Evolutionary conservation across 129 eudicot genomes (phyloP), one percentile per base, ranked within the genome.

Genomic region (Mikania micrantha): DNA sequence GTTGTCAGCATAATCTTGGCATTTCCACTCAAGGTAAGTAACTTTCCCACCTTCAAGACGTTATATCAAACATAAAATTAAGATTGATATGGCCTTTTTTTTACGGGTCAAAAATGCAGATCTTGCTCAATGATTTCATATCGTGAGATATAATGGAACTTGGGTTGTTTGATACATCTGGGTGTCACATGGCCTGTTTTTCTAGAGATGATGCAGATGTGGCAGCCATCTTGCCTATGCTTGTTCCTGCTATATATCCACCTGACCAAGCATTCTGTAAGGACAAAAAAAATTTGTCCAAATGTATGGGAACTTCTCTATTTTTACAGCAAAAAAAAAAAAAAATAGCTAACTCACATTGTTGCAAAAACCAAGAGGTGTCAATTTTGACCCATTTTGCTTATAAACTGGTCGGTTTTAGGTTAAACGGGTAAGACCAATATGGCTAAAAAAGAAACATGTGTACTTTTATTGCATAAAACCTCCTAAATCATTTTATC

Each of bases 191-290:
- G 29, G 71, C 70, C 5, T 16, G 81, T 56, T 66, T 65, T 58
- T 36, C 29, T 59, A 75, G 66, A 69, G 64, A 64, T 40, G 77
- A 53, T 39, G 73, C 71, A 52, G 96, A 88, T 39, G 74, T 64
- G 19, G 77, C 69, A 36, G 96, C 94, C 70, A 86, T 79, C 61
- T 84, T 84, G 58, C 91, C 96, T 13, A 86, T 86, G 36, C 77
- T 85, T 41, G 95, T 92, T 45, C 96, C 98, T 17, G 96, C 98
- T 47, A 92, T 88, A 42, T 84, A 84, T 54, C 98, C 98, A 58
- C 96, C 98, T 1, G 96, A 83, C 98, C 98, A 92, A 41, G 98
- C 98, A 66, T 92, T 92, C 98, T 92, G 90, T 74, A 78, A 38
- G 22, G 2, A 17, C n/a, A 64, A 20, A 22, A 27, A n/a, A 5